Conservation (phyloP, 2,329 filamentous ascomycete species). For the Penicillium sp. region DNA sequence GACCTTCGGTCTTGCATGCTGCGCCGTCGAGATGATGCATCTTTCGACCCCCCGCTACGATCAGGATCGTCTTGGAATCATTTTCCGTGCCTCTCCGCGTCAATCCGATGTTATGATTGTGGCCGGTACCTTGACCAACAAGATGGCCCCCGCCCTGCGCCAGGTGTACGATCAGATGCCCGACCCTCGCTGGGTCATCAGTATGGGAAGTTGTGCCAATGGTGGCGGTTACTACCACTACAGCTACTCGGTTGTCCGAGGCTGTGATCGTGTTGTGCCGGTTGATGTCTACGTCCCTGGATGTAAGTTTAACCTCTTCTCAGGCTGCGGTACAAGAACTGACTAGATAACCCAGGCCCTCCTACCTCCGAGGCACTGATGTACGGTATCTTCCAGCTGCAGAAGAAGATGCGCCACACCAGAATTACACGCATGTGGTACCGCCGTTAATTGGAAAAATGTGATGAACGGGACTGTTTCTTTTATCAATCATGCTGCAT, state of each 20-base stretch:
- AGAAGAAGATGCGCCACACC: conserved; percentile 72
- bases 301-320: conserved; percentile 57
- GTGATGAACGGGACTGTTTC: conserved; percentile 9
- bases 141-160: conserved; percentile 86
- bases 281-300: conserved; percentile 85
- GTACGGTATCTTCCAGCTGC: conserved; percentile 74
- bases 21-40: conserved; percentile 94
- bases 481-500: conserved; percentile 15
- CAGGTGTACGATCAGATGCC: conserved; percentile 97
- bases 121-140: conserved; percentile 86
- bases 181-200: conserved; percentile 84
- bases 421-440: conserved; percentile 61
- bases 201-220: conserved; percentile 84
- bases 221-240: conserved; percentile 89
- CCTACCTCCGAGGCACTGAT: conserved; percentile 58
- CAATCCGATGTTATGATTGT: conserved; percentile 92
- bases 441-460: conserved; percentile 42
- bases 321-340: conserved; percentile 3
- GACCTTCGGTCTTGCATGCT: conserved; percentile 90
- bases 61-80: conserved; percentile 83
- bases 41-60: conserved; percentile 87
- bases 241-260: conserved; percentile 75
- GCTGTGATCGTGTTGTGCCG: conserved; percentile 78
- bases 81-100: conserved; percentile 81
- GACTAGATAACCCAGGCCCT: conserved; percentile 39